These are phyloP conservation scores for Onygenales sp. DNA, from an alignment of 2,329 filamentous ascomycete genomes.

Conservation along the genomic window DNA sequence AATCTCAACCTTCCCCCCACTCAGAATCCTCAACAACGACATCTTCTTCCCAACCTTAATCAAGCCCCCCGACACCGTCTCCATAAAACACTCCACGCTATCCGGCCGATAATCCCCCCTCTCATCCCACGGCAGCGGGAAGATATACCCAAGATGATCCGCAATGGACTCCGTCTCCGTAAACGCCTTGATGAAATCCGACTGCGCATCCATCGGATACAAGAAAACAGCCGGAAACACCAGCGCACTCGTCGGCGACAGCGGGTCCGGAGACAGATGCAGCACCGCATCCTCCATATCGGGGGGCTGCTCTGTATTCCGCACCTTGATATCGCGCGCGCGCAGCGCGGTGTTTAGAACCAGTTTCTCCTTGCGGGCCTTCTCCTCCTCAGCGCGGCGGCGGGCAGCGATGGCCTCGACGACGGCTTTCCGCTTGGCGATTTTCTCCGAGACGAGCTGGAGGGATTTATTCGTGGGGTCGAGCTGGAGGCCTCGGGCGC, in stretches of 20 bases:
- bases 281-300: slow-evolving; percentile 80
- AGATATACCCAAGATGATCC: slow-evolving; percentile 74
- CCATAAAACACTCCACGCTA: slow-evolving; percentile 78
- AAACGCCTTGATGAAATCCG: slow-evolving; percentile 85
- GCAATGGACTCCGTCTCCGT: slow-evolving; percentile 64
- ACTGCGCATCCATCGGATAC: slow-evolving; percentile 73
- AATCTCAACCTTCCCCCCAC: slow-evolving; percentile 70
- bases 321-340: slow-evolving; percentile 60
- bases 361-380: slow-evolving; percentile 43
- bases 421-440: slow-evolving; percentile 48
- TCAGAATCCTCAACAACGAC: slow-evolving; percentile 62
- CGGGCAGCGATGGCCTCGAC: slow-evolving; percentile 47
- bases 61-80: slow-evolving; percentile 68
- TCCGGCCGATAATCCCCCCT: slow-evolving; percentile 54
- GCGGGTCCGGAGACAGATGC: slow-evolving; percentile 58
- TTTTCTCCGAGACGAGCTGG: slow-evolving; percentile 51
- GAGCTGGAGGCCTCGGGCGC: slow-evolving; percentile 61
- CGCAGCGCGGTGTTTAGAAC: slow-evolving; percentile 58
- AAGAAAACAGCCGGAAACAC: slow-evolving; percentile 72
- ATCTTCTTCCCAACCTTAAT: slow-evolving; percentile 87
- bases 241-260: slow-evolving; percentile 63
- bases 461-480: slow-evolving; percentile 63
- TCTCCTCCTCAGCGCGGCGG: slow-evolving; percentile 43
- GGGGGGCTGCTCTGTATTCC: slow-evolving; percentile 61
- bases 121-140: slow-evolving; percentile 80